Percentiles rank a stretch among this genome's conserved stretches.
Evolutionary conservation across 805 yeast genomes (phyloP).

Genomic region (Ogataea methylovora): DNA sequence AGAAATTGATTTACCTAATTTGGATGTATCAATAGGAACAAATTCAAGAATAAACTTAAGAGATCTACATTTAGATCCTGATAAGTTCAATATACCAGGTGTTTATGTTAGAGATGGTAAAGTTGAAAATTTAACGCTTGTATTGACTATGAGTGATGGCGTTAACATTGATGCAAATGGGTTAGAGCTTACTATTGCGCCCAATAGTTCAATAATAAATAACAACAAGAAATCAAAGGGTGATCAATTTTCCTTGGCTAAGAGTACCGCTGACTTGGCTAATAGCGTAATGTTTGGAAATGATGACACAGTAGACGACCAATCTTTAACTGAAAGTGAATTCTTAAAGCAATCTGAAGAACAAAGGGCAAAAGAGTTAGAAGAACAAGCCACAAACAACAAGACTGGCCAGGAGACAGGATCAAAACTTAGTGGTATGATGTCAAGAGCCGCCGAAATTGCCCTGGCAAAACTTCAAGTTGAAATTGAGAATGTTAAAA

Average conservation of each 20-base stretch:
- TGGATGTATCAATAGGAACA: slow-evolving; percentile 72
- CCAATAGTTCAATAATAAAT: slow-evolving; percentile 23
- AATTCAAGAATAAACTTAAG: slow-evolving; percentile 40
- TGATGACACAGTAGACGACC: slow-evolving; percentile 15
- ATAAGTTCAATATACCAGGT: slow-evolving; percentile 61
- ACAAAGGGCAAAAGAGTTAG: too few species aligned
- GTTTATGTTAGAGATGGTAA: slow-evolving; percentile 54
- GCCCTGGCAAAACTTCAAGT: slow-evolving; percentile 57
- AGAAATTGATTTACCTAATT: slow-evolving; percentile 69
- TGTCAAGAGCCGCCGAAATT: slow-evolving; percentile 58
- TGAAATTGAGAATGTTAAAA: slow-evolving; percentile 34
- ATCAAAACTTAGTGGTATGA: slow-evolving; percentile 43
- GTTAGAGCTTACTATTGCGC: slow-evolving; percentile 41
- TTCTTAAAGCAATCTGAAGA: too few species aligned
- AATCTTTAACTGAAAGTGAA: slow-evolving; percentile 3
- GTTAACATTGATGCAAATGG: slow-evolving; percentile 53
- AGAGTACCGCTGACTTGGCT: slow-evolving; percentile 71
- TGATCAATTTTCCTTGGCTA: slow-evolving; percentile 46
- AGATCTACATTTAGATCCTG: slow-evolving; percentile 67
- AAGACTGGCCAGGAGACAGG: background rate
- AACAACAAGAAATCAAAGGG: slow-evolving; percentile 15
- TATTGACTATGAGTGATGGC: slow-evolving; percentile 64
- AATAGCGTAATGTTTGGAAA: slow-evolving; percentile 45
- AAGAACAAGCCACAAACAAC: too few species aligned
- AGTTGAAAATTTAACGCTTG: slow-evolving; percentile 45